These are phyloP conservation scores for Sarocladium oryzae DNA, from an alignment of 2,329 filamentous ascomycete genomes.

Conservation along the genomic window DNA sequence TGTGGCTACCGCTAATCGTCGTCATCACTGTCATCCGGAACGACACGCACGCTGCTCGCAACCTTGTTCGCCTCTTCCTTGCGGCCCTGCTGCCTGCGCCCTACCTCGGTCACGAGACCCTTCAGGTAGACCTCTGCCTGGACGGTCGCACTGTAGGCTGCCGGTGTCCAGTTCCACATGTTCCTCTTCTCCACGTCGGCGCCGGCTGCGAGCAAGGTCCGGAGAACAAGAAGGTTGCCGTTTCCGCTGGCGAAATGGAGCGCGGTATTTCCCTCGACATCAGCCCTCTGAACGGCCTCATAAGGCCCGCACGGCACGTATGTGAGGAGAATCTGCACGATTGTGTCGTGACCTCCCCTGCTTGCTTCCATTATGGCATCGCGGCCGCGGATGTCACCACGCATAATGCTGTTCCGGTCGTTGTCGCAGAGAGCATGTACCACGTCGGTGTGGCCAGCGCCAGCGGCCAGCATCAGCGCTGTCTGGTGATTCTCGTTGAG, in stretches of 20 bases:
- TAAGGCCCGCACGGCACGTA: conserved; percentile 49
- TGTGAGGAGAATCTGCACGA: conserved; percentile 58
- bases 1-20: no score
- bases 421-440: conserved; percentile 63
- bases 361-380: conserved; percentile 67
- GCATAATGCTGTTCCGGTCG: conserved; percentile 56
- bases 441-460: conserved; percentile 62
- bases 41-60: conserved; percentile 37
- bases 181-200: conserved; percentile 69
- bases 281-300: conserved; percentile 49
- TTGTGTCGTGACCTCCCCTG: conserved; percentile 54
- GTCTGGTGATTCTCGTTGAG: conserved; percentile 77
- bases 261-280: conserved; percentile 75
- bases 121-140: conserved; percentile 82
- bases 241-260: conserved; percentile 81
- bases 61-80: conserved; percentile 34
- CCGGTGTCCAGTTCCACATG: conserved; percentile 71
- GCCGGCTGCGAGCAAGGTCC: conserved; percentile 71
- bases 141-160: conserved; percentile 76
- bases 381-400: conserved; percentile 60
- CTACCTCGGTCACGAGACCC: conserved; percentile 65
- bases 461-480: conserved; percentile 71
- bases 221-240: conserved; percentile 69
- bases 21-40: conserved; percentile 31
- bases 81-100: conserved; percentile 46